Conservation (phyloP, 2,329 filamentous ascomycete genomes). For the Hypoxylon sp. region DNA sequence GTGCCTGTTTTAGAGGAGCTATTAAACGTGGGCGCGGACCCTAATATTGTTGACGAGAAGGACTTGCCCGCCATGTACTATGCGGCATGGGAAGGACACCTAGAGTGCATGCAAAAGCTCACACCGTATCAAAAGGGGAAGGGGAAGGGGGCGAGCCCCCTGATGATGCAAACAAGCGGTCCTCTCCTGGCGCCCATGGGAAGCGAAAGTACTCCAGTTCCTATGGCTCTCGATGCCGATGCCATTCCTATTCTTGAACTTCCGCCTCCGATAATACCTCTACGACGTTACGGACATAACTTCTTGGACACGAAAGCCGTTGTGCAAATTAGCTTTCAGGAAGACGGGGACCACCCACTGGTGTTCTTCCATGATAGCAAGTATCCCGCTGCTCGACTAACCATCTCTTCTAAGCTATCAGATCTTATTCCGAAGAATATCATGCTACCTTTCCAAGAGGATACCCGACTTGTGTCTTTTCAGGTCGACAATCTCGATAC, state of each 20-base stretch:
- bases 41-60: conserved; percentile 90
- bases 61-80: conserved; percentile 96
- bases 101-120: conserved; percentile 93
- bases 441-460: conserved; percentile 95
- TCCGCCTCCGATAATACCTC: conserved; percentile 94
- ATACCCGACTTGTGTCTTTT: conserved; percentile 93
- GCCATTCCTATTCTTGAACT: conserved; percentile 93
- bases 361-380: conserved; percentile 98
- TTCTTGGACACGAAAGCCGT: conserved; percentile 98
- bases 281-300: conserved; percentile 96
- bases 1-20: conserved; percentile 88
- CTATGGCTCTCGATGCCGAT: conserved; percentile 82
- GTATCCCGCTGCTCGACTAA: conserved; percentile 93
- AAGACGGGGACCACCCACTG: conserved; percentile 80
- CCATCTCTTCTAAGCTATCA: conserved; percentile 95
- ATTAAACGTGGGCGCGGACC: conserved; percentile 82
- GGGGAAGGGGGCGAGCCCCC: conserved; percentile 60
- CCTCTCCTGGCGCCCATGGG: conserved; percentile 60
- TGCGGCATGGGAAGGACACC: conserved; percentile 96
- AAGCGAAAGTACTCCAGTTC: conserved; percentile 67
- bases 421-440: conserved; percentile 97
- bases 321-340: conserved; percentile 91
- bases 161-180: conserved; percentile 60
- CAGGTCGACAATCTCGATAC: conserved; percentile 94
- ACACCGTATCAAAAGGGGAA: conserved; percentile 69